Percentiles rank a stretch among this genome's conserved stretches.
phyloP scores from a whole-genome alignment of 495 filamentous ascomycete genomes.

The Trichoderma asperelloides region DNA sequence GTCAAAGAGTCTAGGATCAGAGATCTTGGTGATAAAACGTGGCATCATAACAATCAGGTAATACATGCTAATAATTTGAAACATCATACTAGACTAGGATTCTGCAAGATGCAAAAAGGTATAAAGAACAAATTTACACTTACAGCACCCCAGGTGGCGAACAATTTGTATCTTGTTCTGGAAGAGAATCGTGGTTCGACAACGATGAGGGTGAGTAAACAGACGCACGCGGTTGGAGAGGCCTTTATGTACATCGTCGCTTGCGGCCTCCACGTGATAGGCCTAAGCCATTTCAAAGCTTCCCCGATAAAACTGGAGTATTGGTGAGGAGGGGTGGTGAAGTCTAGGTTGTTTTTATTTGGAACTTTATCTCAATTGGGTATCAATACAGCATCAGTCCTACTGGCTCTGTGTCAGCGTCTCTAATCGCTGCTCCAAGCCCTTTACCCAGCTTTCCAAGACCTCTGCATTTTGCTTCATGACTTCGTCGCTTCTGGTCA shows the following conservation, averaged over 20 bases:
- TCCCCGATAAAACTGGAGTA: background rate
- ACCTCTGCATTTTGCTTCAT: slow-evolving; percentile 69
- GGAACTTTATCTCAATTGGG: background rate
- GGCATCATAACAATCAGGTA: slow-evolving; percentile 49
- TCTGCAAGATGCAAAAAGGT: slow-evolving; percentile 3
- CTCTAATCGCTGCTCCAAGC: slow-evolving; percentile 67
- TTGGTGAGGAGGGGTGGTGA: background rate
- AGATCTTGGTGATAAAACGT: slow-evolving; percentile 53
- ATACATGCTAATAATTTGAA: slow-evolving; percentile 55
- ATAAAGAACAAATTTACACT: slow-evolving; percentile 8
- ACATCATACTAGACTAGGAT: slow-evolving; percentile 31
- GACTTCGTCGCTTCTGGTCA: slow-evolving; percentile 57
- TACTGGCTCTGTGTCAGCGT: slow-evolving; percentile 32
- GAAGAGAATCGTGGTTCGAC: slow-evolving; percentile 8
- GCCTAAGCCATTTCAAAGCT: background rate
- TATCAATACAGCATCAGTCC: background rate
- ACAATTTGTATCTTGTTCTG: background rate
- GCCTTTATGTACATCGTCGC: background rate
- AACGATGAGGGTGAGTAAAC: slow-evolving; percentile 10
- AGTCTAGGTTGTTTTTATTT: background rate
- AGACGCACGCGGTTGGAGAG: background rate
- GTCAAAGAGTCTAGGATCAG: slow-evolving; percentile 33
- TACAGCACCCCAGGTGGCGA: slow-evolving; percentile 12
- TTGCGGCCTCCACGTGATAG: background rate
- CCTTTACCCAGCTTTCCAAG: slow-evolving; percentile 82